A percentile compares a stretch with the other conserved stretches of the same genome.
Evolutionary conservation across 345 rosid species (phyloP).

Genomic region (Pugionium dolabratum): DNA sequence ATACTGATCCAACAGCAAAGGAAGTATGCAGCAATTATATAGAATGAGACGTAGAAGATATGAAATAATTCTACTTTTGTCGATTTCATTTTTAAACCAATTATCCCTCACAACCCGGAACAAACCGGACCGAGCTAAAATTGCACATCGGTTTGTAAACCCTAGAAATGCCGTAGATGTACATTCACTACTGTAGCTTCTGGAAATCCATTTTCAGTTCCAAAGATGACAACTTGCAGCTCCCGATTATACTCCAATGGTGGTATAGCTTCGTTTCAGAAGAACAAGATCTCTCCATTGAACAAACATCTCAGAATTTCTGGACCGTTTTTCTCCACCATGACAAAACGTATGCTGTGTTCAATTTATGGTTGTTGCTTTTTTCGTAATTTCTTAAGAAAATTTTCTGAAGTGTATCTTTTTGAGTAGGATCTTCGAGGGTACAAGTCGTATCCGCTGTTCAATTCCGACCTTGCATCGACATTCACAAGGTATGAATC

Average conservation of each 20-base stretch:
- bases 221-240: slow-evolving; percentile 34
- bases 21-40: too few relatives aligned
- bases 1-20: too few relatives aligned
- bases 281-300: slow-evolving; percentile 23
- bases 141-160: slow-evolving; percentile 10
- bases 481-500: slow-evolving; percentile 72
- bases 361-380: background rate
- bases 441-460: slow-evolving; percentile 55
- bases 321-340: slow-evolving; percentile 17
- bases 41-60: too few relatives aligned
- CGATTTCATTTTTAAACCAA: background rate
- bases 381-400: background rate
- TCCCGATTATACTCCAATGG: slow-evolving; percentile 20
- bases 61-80: background rate
- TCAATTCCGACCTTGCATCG: slow-evolving; percentile 89
- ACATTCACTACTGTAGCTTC: background rate
- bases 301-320: slow-evolving; percentile 19
- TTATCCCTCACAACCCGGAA: too few relatives aligned
- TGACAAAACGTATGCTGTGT: slow-evolving; percentile 30
- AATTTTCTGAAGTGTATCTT: background rate
- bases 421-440: slow-evolving; percentile 42
- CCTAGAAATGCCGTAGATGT: slow-evolving; percentile 21
- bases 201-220: background rate
- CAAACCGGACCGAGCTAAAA: background rate
- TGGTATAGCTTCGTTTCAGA: slow-evolving; percentile 28